These are phyloP conservation scores for Gossypium thurberi DNA, from an alignment of 345 rosid genomes.

Conservation along the genomic window DNA sequence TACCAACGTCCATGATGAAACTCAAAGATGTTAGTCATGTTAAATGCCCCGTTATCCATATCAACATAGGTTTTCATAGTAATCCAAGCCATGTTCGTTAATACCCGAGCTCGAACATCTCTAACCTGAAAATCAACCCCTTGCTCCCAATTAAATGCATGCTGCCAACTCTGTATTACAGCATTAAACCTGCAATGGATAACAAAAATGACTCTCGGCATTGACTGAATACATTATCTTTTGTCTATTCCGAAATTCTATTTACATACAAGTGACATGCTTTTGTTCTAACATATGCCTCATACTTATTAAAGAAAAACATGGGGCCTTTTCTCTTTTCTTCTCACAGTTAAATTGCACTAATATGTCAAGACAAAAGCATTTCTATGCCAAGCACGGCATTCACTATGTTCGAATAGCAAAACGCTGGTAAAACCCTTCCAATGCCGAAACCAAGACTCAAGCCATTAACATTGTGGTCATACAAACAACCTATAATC, in stretches of 20 bases:
- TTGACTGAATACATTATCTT: background rate
- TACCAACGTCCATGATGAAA: slow-evolving; percentile 75
- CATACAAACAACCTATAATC: background rate
- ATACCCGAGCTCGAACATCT: slow-evolving; percentile 70
- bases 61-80: slow-evolving; percentile 75
- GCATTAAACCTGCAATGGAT: slow-evolving; percentile 53
- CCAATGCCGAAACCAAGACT: background rate
- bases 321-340: background rate
- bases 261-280: background rate
- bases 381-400: background rate
- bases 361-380: background rate
- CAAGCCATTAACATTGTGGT: background rate
- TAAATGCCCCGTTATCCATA: slow-evolving; percentile 59
- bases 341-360: background rate
- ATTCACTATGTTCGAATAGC: background rate
- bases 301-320: background rate
- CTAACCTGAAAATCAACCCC: slow-evolving; percentile 73
- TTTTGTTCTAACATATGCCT: background rate
- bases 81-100: slow-evolving; percentile 93
- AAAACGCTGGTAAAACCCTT: background rate
- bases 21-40: slow-evolving; percentile 79
- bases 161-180: slow-evolving; percentile 95
- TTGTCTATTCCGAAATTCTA: background rate
- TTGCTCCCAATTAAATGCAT: slow-evolving; percentile 82
- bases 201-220: background rate